Percentiles rank a stretch among this genome's conserved stretches.
Conservation (phyloP, 352 stramenopile genomes). For the Globisporangium splendens region DNA sequence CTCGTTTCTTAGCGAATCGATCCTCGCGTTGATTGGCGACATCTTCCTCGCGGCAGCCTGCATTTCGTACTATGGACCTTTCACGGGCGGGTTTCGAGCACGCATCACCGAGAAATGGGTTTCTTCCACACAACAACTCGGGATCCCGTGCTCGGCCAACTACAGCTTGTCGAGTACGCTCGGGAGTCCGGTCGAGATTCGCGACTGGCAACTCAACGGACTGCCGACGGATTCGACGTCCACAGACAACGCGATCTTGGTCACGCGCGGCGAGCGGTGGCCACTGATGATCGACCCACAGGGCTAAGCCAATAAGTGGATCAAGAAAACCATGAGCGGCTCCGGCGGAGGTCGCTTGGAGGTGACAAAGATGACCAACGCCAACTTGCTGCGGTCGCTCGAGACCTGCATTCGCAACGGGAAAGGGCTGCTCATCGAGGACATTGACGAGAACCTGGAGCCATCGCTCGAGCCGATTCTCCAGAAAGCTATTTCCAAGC, state of each 20-base stretch:
- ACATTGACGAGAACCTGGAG: conserved; percentile 91
- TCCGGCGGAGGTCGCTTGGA: conserved; percentile 42
- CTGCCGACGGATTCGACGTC: conserved; percentile 91
- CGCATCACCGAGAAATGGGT: conserved; percentile 80
- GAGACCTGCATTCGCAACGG: conserved; percentile 92
- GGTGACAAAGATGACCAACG: conserved; percentile 89
- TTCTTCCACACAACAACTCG: conserved; percentile 45
- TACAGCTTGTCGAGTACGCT: conserved; percentile 80
- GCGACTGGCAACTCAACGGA: conserved; percentile 91
- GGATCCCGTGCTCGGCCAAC: conserved; percentile 67
- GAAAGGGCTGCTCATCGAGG: conserved; percentile 89
- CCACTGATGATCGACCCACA: conserved; percentile 95
- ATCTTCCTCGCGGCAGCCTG: conserved; percentile 91
- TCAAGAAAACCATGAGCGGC: conserved; percentile 84
- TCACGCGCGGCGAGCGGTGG: conserved; percentile 88
- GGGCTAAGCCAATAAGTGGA: conserved; percentile 93
- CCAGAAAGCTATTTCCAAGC: conserved; percentile 92
- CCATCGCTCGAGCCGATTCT: conserved; percentile 91
- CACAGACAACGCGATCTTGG: conserved; percentile 92
- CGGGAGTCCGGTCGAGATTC: conserved; percentile 88
- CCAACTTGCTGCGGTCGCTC: conserved; percentile 85
- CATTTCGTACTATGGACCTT: conserved; percentile 93
- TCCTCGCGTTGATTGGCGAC: conserved; percentile 87
- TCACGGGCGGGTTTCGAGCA: conserved; percentile 86
- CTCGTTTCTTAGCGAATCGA: conserved; percentile 66